Percentiles rank a stretch among this genome's conserved stretches.
These are phyloP conservation scores for Dioszegia crocea DNA, from an alignment of 768 basidiomycete genomes.

Conservation along the genomic window DNA sequence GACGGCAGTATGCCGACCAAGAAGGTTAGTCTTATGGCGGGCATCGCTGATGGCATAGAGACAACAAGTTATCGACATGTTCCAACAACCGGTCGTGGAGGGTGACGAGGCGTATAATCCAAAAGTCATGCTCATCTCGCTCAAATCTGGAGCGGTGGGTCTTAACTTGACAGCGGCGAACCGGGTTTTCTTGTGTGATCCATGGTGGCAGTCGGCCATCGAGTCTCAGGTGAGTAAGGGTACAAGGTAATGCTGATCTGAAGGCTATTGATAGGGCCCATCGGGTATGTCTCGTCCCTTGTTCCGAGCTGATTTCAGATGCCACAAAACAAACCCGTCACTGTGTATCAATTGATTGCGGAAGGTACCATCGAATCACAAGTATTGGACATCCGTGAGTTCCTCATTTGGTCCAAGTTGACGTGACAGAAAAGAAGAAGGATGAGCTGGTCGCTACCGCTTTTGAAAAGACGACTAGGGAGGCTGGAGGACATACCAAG, in stretches of 20 bases:
- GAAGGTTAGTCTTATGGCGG: conserved; percentile 32
- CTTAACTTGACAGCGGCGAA: conserved; percentile 85
- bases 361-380: conserved; percentile 85
- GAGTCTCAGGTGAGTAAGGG: conserved; percentile 28
- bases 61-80: conserved; percentile 69
- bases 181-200: conserved; percentile 56
- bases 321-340: conserved; percentile 75
- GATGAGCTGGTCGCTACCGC: conserved; percentile 75
- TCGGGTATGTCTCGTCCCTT: conserved; percentile 19
- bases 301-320: conserved; percentile 51
- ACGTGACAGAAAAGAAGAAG: conserved; percentile 61
- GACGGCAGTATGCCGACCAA: conserved; percentile 82
- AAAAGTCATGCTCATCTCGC: conserved; percentile 76
- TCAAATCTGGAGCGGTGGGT: conserved; percentile 81
- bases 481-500: conserved; percentile 68
- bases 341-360: conserved; percentile 84
- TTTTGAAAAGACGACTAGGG: conserved; percentile 72
- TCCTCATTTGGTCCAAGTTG: background rate
- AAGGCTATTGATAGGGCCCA: conserved; percentile 38
- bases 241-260: background rate
- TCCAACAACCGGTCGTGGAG: conserved; percentile 48
- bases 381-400: conserved; percentile 69
- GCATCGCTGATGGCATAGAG: conserved; percentile 51
- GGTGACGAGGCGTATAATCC: conserved; percentile 54
- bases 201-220: conserved; percentile 46